Conservation (phyloP, 179 eudicot species). For the Beta lomatogona region DNA sequence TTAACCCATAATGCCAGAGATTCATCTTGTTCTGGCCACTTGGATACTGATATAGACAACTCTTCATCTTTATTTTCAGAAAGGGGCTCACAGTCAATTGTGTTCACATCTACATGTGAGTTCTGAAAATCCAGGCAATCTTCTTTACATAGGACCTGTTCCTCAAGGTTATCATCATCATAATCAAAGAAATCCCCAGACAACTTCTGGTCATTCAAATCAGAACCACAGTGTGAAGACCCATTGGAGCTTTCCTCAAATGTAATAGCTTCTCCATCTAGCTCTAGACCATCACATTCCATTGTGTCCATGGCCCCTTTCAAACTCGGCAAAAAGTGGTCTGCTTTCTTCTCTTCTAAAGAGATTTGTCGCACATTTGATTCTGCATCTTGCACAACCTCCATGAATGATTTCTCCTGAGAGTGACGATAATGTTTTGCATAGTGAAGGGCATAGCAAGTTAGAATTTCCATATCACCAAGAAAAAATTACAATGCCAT, state of each 20-base stretch:
- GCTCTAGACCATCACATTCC: constrained; percentile 37
- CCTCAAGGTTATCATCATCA: constrained; percentile 48
- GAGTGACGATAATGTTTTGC: constrained; percentile 54
- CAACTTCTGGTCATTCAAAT: constrained; percentile 42
- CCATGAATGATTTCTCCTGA: constrained; percentile 46
- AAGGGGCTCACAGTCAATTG: constrained; percentile 52
- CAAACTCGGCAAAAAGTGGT: constrained; percentile 34
- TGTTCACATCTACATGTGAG: constrained; percentile 50
- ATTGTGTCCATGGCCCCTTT: constrained; percentile 36
- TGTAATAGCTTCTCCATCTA: constrained; percentile 34
- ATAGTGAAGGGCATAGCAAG: constrained; percentile 46
- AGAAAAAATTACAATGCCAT: constrained; percentile 15
- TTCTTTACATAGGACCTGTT: constrained; percentile 40
- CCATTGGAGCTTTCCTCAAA: constrained; percentile 39
- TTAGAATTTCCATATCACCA: constrained; percentile 67
- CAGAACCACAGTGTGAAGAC: constrained; percentile 42
- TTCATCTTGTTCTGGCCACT: constrained; percentile 69
- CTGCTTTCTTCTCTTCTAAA: constrained; percentile 36
- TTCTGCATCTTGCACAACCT: constrained; percentile 42
- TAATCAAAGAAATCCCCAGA: constrained; percentile 49
- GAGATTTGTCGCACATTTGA: constrained; percentile 37
- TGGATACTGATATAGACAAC: constrained; percentile 40
- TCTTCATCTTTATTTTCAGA: constrained; percentile 47
- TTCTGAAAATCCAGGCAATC: constrained; percentile 55
- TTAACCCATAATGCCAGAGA: constrained; percentile 93